Evolutionary conservation across 129 eudicot genomes (phyloP), one percentile per base, ranked within the genome.

Genomic region (Mikania micrantha): DNA sequence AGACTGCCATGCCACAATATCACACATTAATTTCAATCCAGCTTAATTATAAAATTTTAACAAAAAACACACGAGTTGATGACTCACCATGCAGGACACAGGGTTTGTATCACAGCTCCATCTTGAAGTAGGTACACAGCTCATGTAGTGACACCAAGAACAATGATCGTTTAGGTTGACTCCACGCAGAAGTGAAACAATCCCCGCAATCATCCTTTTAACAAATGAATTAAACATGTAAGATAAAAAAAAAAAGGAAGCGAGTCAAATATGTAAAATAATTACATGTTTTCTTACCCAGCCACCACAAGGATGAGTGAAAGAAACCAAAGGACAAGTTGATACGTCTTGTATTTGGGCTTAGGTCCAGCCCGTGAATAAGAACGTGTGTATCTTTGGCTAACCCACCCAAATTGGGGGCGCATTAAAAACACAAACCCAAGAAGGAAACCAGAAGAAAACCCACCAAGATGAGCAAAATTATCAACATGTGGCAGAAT

Each of bases 401-500:
- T 86, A 65, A 86, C 86, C 98, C 98, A 88, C 19, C 90, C 90
- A 71, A 78, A 87, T 17, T 88, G 98, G 12, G 96, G 98, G 1
- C 91, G 86, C 16, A 88, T 88, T 62, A 93, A 71, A 17, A 93
- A 80, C 83, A 93, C 91, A 77, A 93, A 93, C 15, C 98, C 98
- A n/a, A 93, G 84, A 61, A 93, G 87, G 48, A 93, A 88, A 24
- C 96, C 98, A 9, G 98, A 73, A 12, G 76, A 45, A 64, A 93
- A 93, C 11, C 95, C 98, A 53, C 98, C 98, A 74, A 93, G 83
- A 77, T 93, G 98, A 67, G 98, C 98, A 77, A 85, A 91, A 71
- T 91, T 91, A 78, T 91, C 98, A 22, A 91, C 96, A 32, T 90
- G 94, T 12, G 97, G 97, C 67, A 90, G 95, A 42, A 90, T 73